A percentile compares a stretch with the other conserved stretches of the same genome.
These are phyloP conservation scores for Kingdonia uniflora DNA, from an alignment of 164 flowering plant genomes.

Conservation along the genomic window DNA sequence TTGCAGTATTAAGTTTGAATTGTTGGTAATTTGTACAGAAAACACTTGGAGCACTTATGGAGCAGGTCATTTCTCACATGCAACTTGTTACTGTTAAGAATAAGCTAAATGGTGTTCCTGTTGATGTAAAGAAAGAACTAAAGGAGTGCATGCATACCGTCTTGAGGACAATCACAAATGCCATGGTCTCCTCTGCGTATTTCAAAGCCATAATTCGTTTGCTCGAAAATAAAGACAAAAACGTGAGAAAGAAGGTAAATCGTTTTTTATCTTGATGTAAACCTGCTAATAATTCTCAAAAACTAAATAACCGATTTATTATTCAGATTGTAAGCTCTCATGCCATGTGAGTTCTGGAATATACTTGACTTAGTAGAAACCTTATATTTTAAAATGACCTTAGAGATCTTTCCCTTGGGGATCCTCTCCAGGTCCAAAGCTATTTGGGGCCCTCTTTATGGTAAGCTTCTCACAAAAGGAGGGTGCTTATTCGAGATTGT, in stretches of 20 bases:
- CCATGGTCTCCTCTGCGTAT: conserved; percentile 53
- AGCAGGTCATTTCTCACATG: conserved; percentile 36
- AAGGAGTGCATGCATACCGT: conserved; percentile 34
- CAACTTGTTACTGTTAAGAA: conserved; percentile 31
- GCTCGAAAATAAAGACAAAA: conserved; percentile 35
- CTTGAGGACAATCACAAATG: conserved; percentile 32
- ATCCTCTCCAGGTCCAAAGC: too few species aligned
- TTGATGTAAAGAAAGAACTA: conserved; percentile 34
- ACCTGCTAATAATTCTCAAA: too few species aligned
- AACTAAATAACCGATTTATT: background rate
- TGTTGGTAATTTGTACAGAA: conserved; percentile 27
- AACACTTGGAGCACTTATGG: conserved; percentile 58
- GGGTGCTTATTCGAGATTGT: too few species aligned
- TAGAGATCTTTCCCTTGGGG: too few species aligned
- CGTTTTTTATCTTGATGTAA: too few species aligned
- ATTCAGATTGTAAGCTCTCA: background rate
- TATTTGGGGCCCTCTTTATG: too few species aligned
- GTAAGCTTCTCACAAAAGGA: too few species aligned
- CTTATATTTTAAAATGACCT: too few species aligned
- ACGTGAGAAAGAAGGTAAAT: conserved; percentile 68
- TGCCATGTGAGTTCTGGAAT: background rate
- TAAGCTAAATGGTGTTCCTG: conserved; percentile 26
- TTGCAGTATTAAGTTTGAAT: background rate
- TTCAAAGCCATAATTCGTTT: conserved; percentile 41
- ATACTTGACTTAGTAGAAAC: too few species aligned